Base-by-base conservation (phyloP, 805 yeast genomes). In the Saccharomyces mikatae region DNA sequence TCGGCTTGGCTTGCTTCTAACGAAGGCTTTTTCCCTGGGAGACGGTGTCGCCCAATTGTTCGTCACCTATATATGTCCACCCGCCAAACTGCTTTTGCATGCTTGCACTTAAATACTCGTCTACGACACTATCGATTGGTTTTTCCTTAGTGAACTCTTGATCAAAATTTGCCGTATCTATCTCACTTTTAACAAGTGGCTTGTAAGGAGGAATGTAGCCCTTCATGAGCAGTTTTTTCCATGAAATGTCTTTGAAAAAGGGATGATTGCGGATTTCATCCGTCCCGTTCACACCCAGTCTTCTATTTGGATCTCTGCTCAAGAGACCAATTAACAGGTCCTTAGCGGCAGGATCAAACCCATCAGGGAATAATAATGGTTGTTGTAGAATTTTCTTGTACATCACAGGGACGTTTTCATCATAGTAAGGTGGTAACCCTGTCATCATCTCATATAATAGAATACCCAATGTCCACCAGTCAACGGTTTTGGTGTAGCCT, bases 381-480 rank as follows among this genome's bases (percentile, higher is more conserved):
- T 89, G 90, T 69, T 87, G 87, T 54, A 92, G 73, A 59, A 92
- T 92, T 74, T 91, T 92, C 64, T 87, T 82, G 76, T 92, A 92
- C 98, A 92, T 92, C 30, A 83, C 83, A 56, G 89, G 85, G 6
- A 87, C 86, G 70, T 90, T 91, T 66, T 90, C 96, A 67, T 92
- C 97, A 69, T 88, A 92, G 68, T 89, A 92, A 46, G 98, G 98
- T 2, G 98, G 98, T 60, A 92, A 78, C 0, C 97, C 96, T 1
- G 97, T 89, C 57, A 92, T 76, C 98, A 92, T 92, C 68, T 91
- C 98, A 70, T 89, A 92, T 48, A 92, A 75, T 52, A 92, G 76
- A n/a, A 91, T 89, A 32, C 98, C 98, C 62, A 92, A 76, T 1
- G 98, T 92, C 98, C 98, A 92, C 90, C 96, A 92, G 71, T 92